Conservation (phyloP, 2,329 filamentous ascomycete species). For the Dryadomyces quercus-mongolicae region DNA sequence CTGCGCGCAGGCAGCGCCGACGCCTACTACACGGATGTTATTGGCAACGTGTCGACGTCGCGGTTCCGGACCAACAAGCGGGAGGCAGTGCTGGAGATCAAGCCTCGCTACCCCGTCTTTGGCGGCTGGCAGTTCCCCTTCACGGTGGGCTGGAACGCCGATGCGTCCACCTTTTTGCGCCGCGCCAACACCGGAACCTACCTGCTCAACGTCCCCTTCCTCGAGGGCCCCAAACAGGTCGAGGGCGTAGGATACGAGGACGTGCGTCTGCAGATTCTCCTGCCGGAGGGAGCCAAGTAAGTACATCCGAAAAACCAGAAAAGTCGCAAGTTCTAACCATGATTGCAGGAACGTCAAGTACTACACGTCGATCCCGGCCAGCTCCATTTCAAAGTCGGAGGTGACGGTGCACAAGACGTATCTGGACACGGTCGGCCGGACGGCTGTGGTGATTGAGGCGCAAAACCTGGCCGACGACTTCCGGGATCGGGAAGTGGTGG, state of each 20-base stretch:
- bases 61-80: slow-evolving; percentile 67
- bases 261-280: slow-evolving; percentile 66
- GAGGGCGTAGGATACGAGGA: slow-evolving; percentile 83
- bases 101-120: slow-evolving; percentile 91
- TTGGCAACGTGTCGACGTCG: slow-evolving; percentile 94
- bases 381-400: slow-evolving; percentile 44
- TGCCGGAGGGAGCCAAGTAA: slow-evolving; percentile 84
- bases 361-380: slow-evolving; percentile 56
- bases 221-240: slow-evolving; percentile 77
- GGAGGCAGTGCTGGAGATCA: slow-evolving; percentile 76
- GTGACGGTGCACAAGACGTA: slow-evolving; percentile 70
- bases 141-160: slow-evolving; percentile 88
- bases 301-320: slow-evolving; percentile 26
- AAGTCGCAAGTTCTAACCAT: slow-evolving; percentile 22
- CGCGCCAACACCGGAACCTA: slow-evolving; percentile 56
- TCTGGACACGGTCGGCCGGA: slow-evolving; percentile 86
- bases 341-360: slow-evolving; percentile 72
- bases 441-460: slow-evolving; percentile 66
- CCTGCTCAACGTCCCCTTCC: slow-evolving; percentile 79
- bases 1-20: slow-evolving; percentile 70
- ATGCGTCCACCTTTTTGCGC: slow-evolving; percentile 66
- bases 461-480: slow-evolving; percentile 85
- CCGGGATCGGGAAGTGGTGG: slow-evolving; percentile 68
- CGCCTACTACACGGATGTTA: slow-evolving; percentile 89
- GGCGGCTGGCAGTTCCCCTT: slow-evolving; percentile 98